A percentile compares a stretch with the other conserved stretches of the same genome.
Evolutionary conservation across 257 asterid genomes (phyloP).

Genomic region (Verbena officinalis): DNA sequence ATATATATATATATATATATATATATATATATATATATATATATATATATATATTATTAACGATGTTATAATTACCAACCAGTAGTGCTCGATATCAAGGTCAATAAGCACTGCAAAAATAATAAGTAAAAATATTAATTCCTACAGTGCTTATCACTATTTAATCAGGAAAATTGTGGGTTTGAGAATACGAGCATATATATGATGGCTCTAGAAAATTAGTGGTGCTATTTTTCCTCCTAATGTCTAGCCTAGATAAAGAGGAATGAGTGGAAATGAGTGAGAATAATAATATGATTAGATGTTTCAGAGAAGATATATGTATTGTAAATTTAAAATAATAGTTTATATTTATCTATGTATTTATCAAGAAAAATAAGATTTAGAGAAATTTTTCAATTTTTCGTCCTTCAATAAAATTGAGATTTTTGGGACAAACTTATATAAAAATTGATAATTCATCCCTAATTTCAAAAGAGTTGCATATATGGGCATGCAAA

Average conservation of each 20-base stretch:
- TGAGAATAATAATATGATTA: conserved; percentile 33
- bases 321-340: neutral
- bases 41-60: too few relatives aligned
- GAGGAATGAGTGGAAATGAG: conserved; percentile 23
- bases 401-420: too few relatives aligned
- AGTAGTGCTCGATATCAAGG: conserved; percentile 32
- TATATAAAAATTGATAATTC: too few relatives aligned
- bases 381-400: too few relatives aligned
- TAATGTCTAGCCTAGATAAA: conserved; percentile 19
- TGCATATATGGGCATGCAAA: too few relatives aligned
- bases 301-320: conserved; percentile 32
- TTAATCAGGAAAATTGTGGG: conserved; percentile 25
- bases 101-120: conserved; percentile 33
- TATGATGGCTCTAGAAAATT: neutral
- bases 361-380: too few relatives aligned
- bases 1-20: too few relatives aligned
- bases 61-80: neutral
- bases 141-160: conserved; percentile 24
- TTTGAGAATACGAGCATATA: conserved; percentile 17
- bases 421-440: too few relatives aligned
- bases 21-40: too few relatives aligned
- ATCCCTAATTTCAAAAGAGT: too few relatives aligned
- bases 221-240: conserved; percentile 25
- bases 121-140: conserved; percentile 18
- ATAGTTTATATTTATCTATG: too few relatives aligned